phyloP scores from a whole-genome alignment of 2,329 filamentous ascomycete species.

The Apiospora kogelbergensis region DNA sequence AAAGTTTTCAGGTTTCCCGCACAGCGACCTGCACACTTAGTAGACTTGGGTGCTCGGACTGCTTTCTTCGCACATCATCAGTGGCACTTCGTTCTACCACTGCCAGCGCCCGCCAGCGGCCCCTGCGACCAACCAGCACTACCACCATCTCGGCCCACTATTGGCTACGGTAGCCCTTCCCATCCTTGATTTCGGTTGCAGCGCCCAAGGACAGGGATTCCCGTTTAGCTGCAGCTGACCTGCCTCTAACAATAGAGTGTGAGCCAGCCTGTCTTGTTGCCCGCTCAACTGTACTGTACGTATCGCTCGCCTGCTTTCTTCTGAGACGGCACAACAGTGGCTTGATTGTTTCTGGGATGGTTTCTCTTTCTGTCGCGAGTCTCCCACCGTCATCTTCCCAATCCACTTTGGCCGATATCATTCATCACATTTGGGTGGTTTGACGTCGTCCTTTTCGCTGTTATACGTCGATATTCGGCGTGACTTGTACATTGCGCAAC shows the following conservation, averaged over 20 bases:
- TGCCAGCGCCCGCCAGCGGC: background rate
- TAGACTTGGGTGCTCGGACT: background rate
- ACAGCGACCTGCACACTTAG: background rate
- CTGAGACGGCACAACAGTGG: slow-evolving; percentile 9
- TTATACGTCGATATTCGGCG: background rate
- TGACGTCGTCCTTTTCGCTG: background rate
- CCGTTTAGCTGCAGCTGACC: slow-evolving; percentile 3
- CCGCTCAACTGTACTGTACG: slow-evolving; percentile 10
- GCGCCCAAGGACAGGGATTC: slow-evolving; percentile 3
- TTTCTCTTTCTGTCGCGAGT: background rate
- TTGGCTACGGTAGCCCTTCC: background rate
- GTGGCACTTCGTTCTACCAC: background rate
- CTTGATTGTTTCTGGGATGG: background rate
- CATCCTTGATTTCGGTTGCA: background rate
- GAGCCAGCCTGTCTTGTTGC: slow-evolving; percentile 3
- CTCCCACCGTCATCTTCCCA: background rate
- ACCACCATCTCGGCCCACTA: too few species aligned
- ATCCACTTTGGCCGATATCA: background rate
- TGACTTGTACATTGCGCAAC: background rate
- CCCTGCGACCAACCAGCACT: background rate
- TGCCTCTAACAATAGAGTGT: background rate
- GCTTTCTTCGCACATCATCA: background rate
- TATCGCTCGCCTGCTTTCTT: slow-evolving; percentile 7
- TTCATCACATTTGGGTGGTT: background rate
- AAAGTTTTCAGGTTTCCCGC: background rate